A percentile compares a stretch with the other conserved stretches of the same genome.
phyloP scores from a whole-genome alignment of 768 basidiomycete genomes.

The Mycena alexandri region DNA sequence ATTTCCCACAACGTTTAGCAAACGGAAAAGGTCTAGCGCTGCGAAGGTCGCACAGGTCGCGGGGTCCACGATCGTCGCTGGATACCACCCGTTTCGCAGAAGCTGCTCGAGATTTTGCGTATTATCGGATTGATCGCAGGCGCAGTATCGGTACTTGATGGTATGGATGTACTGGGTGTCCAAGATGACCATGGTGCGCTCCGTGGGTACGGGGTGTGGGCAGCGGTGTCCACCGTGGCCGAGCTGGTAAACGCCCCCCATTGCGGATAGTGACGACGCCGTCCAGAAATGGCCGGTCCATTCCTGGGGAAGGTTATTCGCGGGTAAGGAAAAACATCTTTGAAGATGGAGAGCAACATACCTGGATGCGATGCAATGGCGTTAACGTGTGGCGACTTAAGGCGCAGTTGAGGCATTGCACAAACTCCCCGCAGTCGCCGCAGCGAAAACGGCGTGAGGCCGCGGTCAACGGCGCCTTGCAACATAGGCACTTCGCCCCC shows the following conservation, averaged over 20 bases:
- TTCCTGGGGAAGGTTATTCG: no score
- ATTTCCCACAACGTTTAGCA: no score
- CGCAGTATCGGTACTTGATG: conserved; percentile 15
- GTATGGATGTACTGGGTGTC: conserved; percentile 8
- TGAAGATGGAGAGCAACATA: no score
- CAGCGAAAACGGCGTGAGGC: not conserved
- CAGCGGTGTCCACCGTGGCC: conserved; percentile 4
- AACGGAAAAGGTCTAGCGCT: no score
- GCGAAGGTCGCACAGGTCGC: no score
- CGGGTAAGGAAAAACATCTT: no score
- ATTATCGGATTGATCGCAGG: no score
- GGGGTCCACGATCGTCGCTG: no score
- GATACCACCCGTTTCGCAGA: no score
- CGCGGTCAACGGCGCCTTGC: not conserved
- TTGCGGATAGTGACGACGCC: not conserved
- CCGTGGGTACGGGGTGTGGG: not conserved
- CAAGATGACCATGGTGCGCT: conserved; percentile 12
- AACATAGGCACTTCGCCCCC: not conserved
- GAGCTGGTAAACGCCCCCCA: conserved; percentile 17
- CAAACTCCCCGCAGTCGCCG: conserved; percentile 3
- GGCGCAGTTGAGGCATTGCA: conserved; percentile 3
- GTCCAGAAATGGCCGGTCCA: conserved; percentile 18
- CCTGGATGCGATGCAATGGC: conserved; percentile 14
- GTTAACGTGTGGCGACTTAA: not conserved
- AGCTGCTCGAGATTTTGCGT: no score